A percentile compares a stretch with the other conserved stretches of the same genome.
Conservation (phyloP, 345 rosid genomes). For the rapeseed (Brassica napus) region Da-Ae NC_063442.1:37818501-37819000, state of each 20-base stretch:
- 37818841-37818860: conserved; percentile 65
- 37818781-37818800: conserved; percentile 54
- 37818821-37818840: conserved; percentile 78
- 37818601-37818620: conserved; percentile 77
- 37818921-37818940: conserved; percentile 57
- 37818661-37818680: background rate
- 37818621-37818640: conserved; percentile 32
- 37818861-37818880: conserved; percentile 52
- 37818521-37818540: conserved; percentile 58
- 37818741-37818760: conserved; percentile 59
- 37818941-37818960: conserved; percentile 69
- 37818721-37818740: conserved; percentile 53
- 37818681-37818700: background rate
- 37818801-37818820: conserved; percentile 64
- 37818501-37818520: conserved; percentile 62
- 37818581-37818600: conserved; percentile 60
- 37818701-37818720: conserved; percentile 70
- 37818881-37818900: conserved; percentile 65
- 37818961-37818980: conserved; percentile 73
- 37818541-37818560: conserved; percentile 72
- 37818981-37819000: conserved; percentile 70
- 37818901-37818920: conserved; percentile 68
- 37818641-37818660: background rate
- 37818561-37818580: conserved; percentile 62
- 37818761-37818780: conserved; percentile 66